These are phyloP conservation scores for Pichia exigua DNA, from an alignment of 805 yeast genomes.

Conservation along the genomic window DNA sequence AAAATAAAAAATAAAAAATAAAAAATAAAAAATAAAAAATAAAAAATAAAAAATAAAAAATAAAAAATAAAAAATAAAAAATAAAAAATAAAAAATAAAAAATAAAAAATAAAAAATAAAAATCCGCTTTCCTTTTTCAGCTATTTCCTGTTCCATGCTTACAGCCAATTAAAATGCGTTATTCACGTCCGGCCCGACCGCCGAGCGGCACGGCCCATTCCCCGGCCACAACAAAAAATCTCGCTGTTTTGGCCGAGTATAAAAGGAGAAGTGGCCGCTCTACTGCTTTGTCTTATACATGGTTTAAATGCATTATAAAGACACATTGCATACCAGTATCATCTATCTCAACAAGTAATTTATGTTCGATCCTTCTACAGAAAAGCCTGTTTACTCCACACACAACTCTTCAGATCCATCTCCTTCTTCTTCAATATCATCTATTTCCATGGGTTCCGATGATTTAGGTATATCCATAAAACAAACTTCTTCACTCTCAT, in stretches of 20 bases:
- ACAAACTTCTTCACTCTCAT: slow-evolving; percentile 1
- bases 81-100: too few relatives aligned
- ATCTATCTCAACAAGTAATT: neutral
- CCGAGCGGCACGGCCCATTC: neutral
- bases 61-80: too few relatives aligned
- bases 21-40: too few relatives aligned
- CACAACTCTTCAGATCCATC: neutral
- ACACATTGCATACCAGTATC: too few relatives aligned
- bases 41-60: too few relatives aligned
- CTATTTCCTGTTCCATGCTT: neutral
- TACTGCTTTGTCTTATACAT: neutral
- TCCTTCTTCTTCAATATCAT: neutral
- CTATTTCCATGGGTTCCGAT: slow-evolving; percentile 2
- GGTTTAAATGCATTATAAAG: too few relatives aligned
- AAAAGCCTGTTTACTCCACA: neutral
- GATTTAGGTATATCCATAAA: slow-evolving; percentile 3
- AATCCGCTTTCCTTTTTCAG: neutral
- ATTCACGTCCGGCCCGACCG: neutral
- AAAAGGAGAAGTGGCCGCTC: neutral
- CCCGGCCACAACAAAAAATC: neutral
- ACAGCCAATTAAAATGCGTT: neutral
- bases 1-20: too few relatives aligned
- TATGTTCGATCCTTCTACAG: neutral
- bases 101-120: too few relatives aligned
- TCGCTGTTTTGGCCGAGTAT: slow-evolving; percentile 4